phyloP scores from a whole-genome alignment of 495 filamentous ascomycete genomes.

The Tuber umbilicatum region DNA sequence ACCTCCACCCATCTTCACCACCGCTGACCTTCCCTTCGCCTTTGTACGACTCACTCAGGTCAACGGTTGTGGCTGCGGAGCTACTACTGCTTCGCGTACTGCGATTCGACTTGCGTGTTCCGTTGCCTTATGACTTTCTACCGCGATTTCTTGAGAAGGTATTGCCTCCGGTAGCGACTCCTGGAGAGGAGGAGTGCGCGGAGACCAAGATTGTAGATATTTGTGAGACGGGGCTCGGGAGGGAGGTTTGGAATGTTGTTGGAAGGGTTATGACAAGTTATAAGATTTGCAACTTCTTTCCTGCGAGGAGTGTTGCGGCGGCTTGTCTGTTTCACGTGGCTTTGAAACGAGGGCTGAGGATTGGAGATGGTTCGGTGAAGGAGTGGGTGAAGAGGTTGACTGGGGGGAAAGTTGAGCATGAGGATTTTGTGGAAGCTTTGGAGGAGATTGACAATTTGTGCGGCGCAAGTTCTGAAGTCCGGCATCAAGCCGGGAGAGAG shows the following conservation, averaged over 20 bases:
- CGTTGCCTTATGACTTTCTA: slow-evolving; percentile 45
- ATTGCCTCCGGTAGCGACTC: slow-evolving; percentile 38
- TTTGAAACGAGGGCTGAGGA: slow-evolving; percentile 37
- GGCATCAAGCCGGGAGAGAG: neutral
- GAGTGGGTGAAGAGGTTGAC: slow-evolving; percentile 42
- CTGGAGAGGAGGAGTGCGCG: slow-evolving; percentile 41
- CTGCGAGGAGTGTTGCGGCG: slow-evolving; percentile 44
- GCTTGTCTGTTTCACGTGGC: slow-evolving; percentile 43
- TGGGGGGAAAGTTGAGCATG: slow-evolving; percentile 43
- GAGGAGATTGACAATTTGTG: slow-evolving; percentile 29
- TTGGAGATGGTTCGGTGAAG: slow-evolving; percentile 6
- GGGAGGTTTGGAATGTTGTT: slow-evolving; percentile 41
- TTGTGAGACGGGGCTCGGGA: slow-evolving; percentile 43
- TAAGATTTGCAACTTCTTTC: slow-evolving; percentile 44
- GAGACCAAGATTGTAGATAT: slow-evolving; percentile 45
- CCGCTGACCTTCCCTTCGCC: slow-evolving; percentile 45
- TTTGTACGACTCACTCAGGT: slow-evolving; percentile 45
- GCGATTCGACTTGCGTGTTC: slow-evolving; percentile 45
- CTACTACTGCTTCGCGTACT: slow-evolving; percentile 46
- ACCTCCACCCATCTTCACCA: slow-evolving; percentile 41
- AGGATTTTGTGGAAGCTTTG: slow-evolving; percentile 45
- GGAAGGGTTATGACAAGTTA: slow-evolving; percentile 42
- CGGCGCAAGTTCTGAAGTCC: neutral
- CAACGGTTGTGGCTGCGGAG: slow-evolving; percentile 46
- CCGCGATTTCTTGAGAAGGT: slow-evolving; percentile 44